Evolutionary conservation across 2,329 filamentous ascomycete species (phyloP).

Genomic region (Fusarium sp.): DNA sequence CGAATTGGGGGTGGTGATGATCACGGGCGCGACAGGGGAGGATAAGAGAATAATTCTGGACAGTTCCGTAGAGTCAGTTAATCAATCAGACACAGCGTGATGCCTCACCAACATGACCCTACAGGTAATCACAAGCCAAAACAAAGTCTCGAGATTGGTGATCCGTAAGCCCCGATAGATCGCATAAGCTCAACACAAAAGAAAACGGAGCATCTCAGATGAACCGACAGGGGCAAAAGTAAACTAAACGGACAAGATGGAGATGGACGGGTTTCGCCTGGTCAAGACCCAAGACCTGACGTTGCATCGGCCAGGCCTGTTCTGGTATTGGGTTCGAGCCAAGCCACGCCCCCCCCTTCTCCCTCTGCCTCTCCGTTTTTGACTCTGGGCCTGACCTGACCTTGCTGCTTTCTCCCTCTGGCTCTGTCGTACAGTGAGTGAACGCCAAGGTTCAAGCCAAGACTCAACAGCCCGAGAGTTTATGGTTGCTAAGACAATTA

Average conservation of each 20-base stretch:
- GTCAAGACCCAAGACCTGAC: conserved; percentile 24
- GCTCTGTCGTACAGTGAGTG: not conserved
- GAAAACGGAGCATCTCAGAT: conserved; percentile 30
- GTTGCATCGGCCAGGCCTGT: conserved; percentile 39
- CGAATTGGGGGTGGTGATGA: conserved; percentile 14
- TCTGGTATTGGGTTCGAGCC: not conserved
- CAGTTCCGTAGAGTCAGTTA: conserved; percentile 8
- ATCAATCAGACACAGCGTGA: conserved; percentile 13
- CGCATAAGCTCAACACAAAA: conserved; percentile 21
- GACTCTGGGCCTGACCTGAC: not conserved
- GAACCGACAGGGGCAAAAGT: conserved; percentile 26
- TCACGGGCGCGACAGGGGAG: conserved; percentile 12
- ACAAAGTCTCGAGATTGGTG: not conserved
- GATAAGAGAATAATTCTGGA: not conserved
- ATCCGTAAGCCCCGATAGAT: conserved; percentile 31
- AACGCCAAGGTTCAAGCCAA: conserved; percentile 21
- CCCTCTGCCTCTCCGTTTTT: conserved; percentile 11
- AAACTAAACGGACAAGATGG: conserved; percentile 25
- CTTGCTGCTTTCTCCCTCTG: no score
- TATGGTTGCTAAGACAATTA: conserved; percentile 18
- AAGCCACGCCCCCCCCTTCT: conserved; percentile 16
- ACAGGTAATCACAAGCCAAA: conserved; percentile 12
- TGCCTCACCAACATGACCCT: not conserved
- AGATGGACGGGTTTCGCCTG: conserved; percentile 38
- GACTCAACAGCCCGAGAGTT: conserved; percentile 2